These are phyloP conservation scores for Dryadomyces quercus-mongolicae DNA, from an alignment of 2,329 filamentous ascomycete species.

Conservation along the genomic window DNA sequence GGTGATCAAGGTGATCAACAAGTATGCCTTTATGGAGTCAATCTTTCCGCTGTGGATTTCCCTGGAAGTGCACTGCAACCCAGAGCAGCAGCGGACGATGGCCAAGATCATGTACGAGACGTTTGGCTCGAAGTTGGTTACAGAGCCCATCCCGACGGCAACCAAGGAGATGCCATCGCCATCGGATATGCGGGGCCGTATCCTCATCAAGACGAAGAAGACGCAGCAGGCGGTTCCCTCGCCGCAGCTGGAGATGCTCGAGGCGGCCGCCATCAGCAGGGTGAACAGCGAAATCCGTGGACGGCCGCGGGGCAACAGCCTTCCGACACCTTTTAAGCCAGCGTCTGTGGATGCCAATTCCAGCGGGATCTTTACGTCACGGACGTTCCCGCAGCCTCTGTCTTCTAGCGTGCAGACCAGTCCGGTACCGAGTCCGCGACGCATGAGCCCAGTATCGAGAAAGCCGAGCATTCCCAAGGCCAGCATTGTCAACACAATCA, in stretches of 20 bases:
- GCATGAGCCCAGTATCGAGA: conserved; percentile 29
- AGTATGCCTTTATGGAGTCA: conserved; percentile 85
- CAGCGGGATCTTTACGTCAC: conserved; percentile 1
- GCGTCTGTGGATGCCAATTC: conserved; percentile 35
- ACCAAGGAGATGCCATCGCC: conserved; percentile 67
- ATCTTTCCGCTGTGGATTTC: conserved; percentile 87
- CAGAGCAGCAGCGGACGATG: conserved; percentile 76
- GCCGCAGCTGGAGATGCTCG: conserved; percentile 9
- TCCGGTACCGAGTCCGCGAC: conserved; percentile 34
- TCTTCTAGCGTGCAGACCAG: conserved; percentile 34
- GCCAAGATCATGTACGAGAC: conserved; percentile 76
- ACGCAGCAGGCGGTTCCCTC: conserved; percentile 33
- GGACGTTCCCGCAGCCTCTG: conserved; percentile 13
- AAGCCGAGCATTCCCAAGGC: conserved; percentile 36
- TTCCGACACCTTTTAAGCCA: conserved; percentile 67
- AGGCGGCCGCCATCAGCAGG: conserved; percentile 14
- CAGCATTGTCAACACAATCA: conserved; percentile 42
- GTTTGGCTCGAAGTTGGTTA: conserved; percentile 70
- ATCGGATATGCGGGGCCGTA: conserved; percentile 68
- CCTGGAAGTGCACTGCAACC: conserved; percentile 85
- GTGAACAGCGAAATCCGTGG: conserved; percentile 18
- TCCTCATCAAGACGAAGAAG: conserved; percentile 91
- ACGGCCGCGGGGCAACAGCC: conserved; percentile 51
- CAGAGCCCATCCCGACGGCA: conserved; percentile 59
- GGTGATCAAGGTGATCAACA: conserved; percentile 84